Base-by-base conservation (phyloP, 306 rosid genomes). In the Ziziphus jujuba region DNA sequence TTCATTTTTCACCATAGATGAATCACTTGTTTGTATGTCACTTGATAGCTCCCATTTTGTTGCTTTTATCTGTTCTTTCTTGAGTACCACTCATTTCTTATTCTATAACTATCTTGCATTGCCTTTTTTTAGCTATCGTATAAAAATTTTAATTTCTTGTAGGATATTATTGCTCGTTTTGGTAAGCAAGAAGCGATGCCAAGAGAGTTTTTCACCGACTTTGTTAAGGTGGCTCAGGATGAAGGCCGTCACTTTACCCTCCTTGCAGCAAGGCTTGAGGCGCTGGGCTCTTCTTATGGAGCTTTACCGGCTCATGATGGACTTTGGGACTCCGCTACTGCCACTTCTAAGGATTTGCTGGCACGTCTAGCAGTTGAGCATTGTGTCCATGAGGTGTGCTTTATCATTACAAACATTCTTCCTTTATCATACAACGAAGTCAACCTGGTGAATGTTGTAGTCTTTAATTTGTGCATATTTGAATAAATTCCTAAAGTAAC, bases 111-210 rank as follows among this genome's bases (percentile, higher is more conserved):
- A 28, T 28, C 33, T 19, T 31, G 0, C 13, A 38, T 53, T 23
- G 38, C 2, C 48, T 14, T 20, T 43, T n/a, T 59, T 57, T 28
- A 28, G 33, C 28, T 40, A 17, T 17, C 7, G 8, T 11, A 2
- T 15, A 34, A 19, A 22, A 36, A 20, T 17, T 21, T 21, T 35
- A 24, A 74, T 24, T 45, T 24, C 15, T 17, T 74, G 65, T 75
- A 92, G 96, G 98, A 92, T 67, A 92, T 92, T 67, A 92, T 87
- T 69, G 96, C 92, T 19, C 87, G 95, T 10, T 92, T 89, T 64
- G 88, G 98, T 10, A 84, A 82, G 81, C 87, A 78, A 84, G 97
- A 89, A 74, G 84, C 75, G 16, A 85, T 92, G 98, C 92, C 98
- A 12, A 81, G 85, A 63, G 95, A 89, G 22, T 92, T 89, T 73